These are phyloP conservation scores for Endoconidiophora polonica DNA, from an alignment of 2,329 filamentous ascomycete species.

Conservation along the genomic window DNA sequence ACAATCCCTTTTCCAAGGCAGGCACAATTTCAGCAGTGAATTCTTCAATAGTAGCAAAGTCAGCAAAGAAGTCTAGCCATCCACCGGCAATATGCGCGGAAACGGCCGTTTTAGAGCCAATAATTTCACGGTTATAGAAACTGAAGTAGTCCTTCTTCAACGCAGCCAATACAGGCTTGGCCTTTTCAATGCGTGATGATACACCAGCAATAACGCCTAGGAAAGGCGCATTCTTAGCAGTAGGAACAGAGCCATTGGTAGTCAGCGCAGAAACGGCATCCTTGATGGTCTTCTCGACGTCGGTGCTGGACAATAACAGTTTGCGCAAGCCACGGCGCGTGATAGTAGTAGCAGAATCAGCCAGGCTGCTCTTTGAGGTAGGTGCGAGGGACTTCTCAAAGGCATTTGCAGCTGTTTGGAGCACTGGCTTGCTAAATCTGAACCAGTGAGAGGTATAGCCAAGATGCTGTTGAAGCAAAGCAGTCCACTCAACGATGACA, in stretches of 20 bases:
- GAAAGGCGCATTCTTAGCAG: slow-evolving; percentile 55
- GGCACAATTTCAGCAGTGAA: slow-evolving; percentile 61
- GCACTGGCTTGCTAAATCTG: slow-evolving; percentile 45
- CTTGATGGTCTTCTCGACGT: slow-evolving; percentile 43
- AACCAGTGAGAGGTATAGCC: slow-evolving; percentile 46
- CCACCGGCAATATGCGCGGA: slow-evolving; percentile 56
- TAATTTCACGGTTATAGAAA: slow-evolving; percentile 73
- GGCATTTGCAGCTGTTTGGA: slow-evolving; percentile 52
- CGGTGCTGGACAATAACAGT: slow-evolving; percentile 42
- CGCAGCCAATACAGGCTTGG: slow-evolving; percentile 39
- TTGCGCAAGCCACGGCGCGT: slow-evolving; percentile 66
- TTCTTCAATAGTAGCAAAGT: slow-evolving; percentile 58
- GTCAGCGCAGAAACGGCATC: slow-evolving; percentile 51
- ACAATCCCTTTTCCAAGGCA: slow-evolving; percentile 69
- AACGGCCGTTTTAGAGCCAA: slow-evolving; percentile 59
- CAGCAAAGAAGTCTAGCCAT: slow-evolving; percentile 65
- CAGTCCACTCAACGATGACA: slow-evolving; percentile 81
- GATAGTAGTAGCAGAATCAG: slow-evolving; percentile 57
- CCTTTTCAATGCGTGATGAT: slow-evolving; percentile 50
- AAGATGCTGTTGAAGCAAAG: slow-evolving; percentile 57
- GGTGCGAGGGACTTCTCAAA: slow-evolving; percentile 62
- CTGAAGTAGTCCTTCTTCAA: slow-evolving; percentile 58
- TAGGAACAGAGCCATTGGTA: slow-evolving; percentile 45
- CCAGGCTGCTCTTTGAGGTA: slow-evolving; percentile 45
- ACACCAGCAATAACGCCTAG: slow-evolving; percentile 81